Conservation (phyloP, 305 asterid species). For the Caryopteris hybrid region DNA sequence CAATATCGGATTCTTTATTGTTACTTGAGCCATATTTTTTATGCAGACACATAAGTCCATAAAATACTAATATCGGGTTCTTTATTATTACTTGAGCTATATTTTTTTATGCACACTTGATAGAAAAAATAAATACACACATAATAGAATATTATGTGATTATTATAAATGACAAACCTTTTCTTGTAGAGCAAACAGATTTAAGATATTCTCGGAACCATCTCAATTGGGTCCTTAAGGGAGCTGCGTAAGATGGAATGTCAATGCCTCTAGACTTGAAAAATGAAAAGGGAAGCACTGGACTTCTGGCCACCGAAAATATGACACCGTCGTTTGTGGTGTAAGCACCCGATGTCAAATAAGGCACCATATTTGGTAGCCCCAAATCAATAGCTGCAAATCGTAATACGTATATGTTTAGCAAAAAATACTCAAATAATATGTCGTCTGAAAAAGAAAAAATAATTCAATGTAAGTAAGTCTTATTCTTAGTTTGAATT, state of each 20-base stretch:
- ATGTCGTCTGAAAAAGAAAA: no score
- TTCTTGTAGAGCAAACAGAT: slow-evolving; percentile 16
- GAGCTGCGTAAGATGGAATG: not conserved
- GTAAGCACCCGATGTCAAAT: not conserved
- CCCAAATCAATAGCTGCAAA: not conserved
- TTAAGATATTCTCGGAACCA: not conserved
- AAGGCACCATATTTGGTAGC: not conserved
- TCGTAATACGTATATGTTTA: no score
- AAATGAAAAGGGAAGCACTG: not conserved
- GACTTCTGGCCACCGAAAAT: not conserved
- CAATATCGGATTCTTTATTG: no score
- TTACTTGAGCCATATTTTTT: no score
- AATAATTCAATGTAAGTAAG: no score
- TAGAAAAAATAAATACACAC: no score
- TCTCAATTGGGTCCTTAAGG: not conserved
- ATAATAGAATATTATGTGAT: no score
- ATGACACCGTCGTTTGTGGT: not conserved
- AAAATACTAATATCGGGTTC: no score
- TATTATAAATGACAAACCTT: not conserved
- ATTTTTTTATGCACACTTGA: not conserved
- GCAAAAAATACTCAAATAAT: no score
- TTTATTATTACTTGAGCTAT: no score
- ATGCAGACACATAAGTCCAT: no score
- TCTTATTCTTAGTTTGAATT: no score
- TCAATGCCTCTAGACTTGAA: not conserved